These are phyloP conservation scores for Bolboschoenus planiculmis DNA, from an alignment of 176 grass and related monocot species.

Conservation along the genomic window DNA sequence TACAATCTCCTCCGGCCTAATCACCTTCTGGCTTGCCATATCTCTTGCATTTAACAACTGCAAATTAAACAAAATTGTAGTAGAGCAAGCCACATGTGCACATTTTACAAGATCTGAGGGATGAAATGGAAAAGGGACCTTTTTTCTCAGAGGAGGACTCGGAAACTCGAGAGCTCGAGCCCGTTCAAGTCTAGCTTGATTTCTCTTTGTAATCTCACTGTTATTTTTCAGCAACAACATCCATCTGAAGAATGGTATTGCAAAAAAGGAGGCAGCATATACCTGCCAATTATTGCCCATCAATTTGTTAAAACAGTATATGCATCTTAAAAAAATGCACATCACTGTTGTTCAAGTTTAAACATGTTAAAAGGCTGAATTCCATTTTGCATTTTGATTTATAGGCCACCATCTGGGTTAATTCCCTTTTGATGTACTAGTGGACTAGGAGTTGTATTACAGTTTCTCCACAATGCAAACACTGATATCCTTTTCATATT, in stretches of 20 bases:
- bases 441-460: conserved; percentile 11
- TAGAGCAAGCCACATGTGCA: conserved; percentile 19
- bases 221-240: conserved; percentile 65
- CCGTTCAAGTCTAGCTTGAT: conserved; percentile 61
- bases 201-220: conserved; percentile 60
- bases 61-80: conserved; percentile 22
- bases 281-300: conserved; percentile 40
- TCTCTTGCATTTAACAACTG: conserved; percentile 86
- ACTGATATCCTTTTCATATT: background rate
- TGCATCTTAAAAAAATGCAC: background rate
- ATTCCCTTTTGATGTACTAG: conserved; percentile 23
- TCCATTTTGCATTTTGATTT: background rate
- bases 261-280: conserved; percentile 89
- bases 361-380: conserved; percentile 13
- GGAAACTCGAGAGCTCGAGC: conserved; percentile 54
- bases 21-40: conserved; percentile 67
- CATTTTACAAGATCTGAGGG: background rate
- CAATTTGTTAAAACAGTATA: conserved; percentile 25
- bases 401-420: background rate
- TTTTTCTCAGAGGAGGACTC: conserved; percentile 63
- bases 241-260: conserved; percentile 83
- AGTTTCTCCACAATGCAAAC: conserved; percentile 9
- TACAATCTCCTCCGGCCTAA: conserved; percentile 66
- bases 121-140: conserved; percentile 38
- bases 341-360: conserved; percentile 6